Evolutionary conservation across 805 yeast species (phyloP).

Genomic region (Debaryomyces prosopidis): DNA sequence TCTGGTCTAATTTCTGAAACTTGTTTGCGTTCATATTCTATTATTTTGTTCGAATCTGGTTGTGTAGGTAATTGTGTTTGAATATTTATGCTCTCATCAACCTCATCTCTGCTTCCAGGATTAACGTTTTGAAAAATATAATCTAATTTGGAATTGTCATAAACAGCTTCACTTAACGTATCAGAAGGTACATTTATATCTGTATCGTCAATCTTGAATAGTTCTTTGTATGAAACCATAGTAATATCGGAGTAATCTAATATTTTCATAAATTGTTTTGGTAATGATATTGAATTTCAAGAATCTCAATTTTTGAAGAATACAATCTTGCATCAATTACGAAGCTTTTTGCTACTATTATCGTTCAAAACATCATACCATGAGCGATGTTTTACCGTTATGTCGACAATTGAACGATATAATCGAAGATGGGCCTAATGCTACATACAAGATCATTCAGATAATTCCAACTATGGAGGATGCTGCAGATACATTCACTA

Average conservation of each 20-base stretch:
- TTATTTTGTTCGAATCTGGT: not conserved
- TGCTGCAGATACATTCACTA: not conserved
- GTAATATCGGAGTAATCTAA: not conserved
- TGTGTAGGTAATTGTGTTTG: not conserved
- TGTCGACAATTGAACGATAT: slow-evolving; percentile 2
- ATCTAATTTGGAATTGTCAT: slow-evolving; percentile 28
- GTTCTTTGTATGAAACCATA: slow-evolving; percentile 12
- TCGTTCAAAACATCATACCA: not conserved
- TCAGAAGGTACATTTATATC: slow-evolving; percentile 27
- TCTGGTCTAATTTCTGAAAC: not conserved
- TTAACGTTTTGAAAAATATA: slow-evolving; percentile 13
- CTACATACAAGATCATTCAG: slow-evolving; percentile 7
- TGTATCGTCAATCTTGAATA: slow-evolving; percentile 5
- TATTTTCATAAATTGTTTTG: too few relatives aligned
- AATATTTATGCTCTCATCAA: not conserved
- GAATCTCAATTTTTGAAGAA: too few relatives aligned
- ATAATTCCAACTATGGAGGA: slow-evolving; percentile 1
- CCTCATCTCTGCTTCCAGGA: not conserved
- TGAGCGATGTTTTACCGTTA: not conserved
- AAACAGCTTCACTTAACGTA: slow-evolving; percentile 30
- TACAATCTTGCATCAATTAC: too few relatives aligned
- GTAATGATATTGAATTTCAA: too few relatives aligned
- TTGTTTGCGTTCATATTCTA: not conserved
- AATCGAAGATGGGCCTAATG: not conserved
- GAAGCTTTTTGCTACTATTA: too few relatives aligned